Base-by-base conservation (phyloP, 2,329 filamentous ascomycete genomes). In the Botrytis paeoniae region DNA sequence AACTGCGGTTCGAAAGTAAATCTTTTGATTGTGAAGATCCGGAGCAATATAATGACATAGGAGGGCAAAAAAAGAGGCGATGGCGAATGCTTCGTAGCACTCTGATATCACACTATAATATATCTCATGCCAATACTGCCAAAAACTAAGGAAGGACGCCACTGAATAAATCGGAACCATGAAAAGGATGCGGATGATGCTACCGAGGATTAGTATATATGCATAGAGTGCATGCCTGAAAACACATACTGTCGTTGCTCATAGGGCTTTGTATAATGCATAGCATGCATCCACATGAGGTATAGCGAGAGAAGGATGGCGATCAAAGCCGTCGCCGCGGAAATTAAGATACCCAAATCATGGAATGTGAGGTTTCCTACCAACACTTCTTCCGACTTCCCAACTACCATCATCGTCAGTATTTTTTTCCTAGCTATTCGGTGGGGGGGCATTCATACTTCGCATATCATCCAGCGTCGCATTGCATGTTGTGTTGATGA, bases 21-120 rank as follows among this genome's bases (percentile, higher is more conserved):
- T 87, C 81, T 97, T 97, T 81, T 97, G 94, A 39, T 89, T 86
- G 81, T 95, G 93, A 35, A 97, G 83, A 77, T 91, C 89, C 12
- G 92, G 91, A 8, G 91, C 92, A 75, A 94, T 86, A 81, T 96
- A 96, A 79, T 93, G 88, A 81, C 93, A 96, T 79, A 97, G 84
- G 64, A 97, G 85, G 14, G 92, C 89, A 83, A 97, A 97, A 85
- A 97, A 97, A 76, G 92, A 93, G 43, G 92, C 91, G 76, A 97
- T 95, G 73, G 93, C 93, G 79, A 97, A 95, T 18, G 94, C 93
- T 83, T 97, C 94, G 82, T 97, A 97, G 83, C 93, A 95, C 81
- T 96, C 92, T 78, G 92, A 89, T 61, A 95, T 84, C 70, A 96
- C 90, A 79, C 93, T 87, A 81, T 92, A 96, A 83, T 97, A 97